Base-by-base conservation (phyloP, 176 grass and related monocot genomes). In the Oryza meyeriana region DNA sequence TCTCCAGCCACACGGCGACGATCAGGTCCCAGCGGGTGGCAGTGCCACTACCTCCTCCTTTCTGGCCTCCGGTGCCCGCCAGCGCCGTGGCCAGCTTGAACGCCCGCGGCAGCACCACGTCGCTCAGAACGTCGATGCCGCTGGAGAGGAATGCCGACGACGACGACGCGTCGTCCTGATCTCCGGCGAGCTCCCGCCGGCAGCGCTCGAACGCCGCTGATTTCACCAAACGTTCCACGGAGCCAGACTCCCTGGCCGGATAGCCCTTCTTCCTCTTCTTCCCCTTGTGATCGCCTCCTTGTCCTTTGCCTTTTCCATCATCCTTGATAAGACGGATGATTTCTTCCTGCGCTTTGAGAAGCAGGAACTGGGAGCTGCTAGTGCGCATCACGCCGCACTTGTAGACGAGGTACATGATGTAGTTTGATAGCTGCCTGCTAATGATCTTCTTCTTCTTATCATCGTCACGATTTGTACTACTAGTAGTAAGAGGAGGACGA, bases 351-450 rank as follows among this genome's bases (percentile, higher is more conserved):
- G 79, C 79, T n/a, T 71, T 71, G 24, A 1, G 50, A 29, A 81
- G 66, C 34, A 81, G 79, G 67, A 81, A 81, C 66, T 81, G 36
- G 66, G 79, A 81, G 35, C 18, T 17, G 17, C 79, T 81, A 66
- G 66, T 61, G 11, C 48, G 78, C 78, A 70, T 36, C 4, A 81
- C 78, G 47, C 65, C 78, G 66, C 78, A 59, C 78, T 69, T 70
- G 78, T 38, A 80, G 65, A 80, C 18, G 12, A 69, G 31, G 45
- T 80, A 80, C 78, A 80, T 80, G 30, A 70, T 81, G 33, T 81
- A 81, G 40, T 69, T 58, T 18, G 78, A 81, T 1, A 81, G 78
- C 78, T 81, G 78, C 66, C 78, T 81, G 50, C 66, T 61, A 22
- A 81, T 81, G 66, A 28, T 42, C 35, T 61, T 61, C 45, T n/a